Base-by-base conservation (phyloP, 768 basidiomycete species). In the Pleurotus tuber-regium region DNA sequence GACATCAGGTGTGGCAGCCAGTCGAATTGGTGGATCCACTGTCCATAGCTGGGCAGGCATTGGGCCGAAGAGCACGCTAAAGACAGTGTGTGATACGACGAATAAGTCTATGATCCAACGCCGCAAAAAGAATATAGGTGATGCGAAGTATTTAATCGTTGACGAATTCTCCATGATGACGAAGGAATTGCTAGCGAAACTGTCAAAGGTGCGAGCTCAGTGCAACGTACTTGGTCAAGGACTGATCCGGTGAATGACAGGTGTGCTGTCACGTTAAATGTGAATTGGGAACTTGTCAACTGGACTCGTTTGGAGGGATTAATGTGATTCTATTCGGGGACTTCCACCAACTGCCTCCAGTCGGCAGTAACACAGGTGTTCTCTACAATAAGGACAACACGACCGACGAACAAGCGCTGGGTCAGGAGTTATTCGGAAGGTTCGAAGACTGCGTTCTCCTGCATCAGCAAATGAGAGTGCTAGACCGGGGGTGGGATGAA, bases 81-180 rank as follows among this genome's bases (percentile, higher is more conserved):
- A 1, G 18, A 12, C n/a, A n/a, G n/a, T 11, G 12, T 41, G n/a
- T n/a, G n/a, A n/a, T n/a, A n/a, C 16, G 1, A 14, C 2, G n/a
- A 41, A 6, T 24, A 14, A 4, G 5, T 11, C 23, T 5, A 2
- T 1, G 23, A 41, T 16, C n/a, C 40, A 1, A n/a, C n/a, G 7
- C 23, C 2, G 40, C 3, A 5, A 41, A 41, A 24, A 4, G 40
- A 4, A 18, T 4, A 41, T 41, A 4, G 4, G n/a, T 1, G 6
- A 52, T 19, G 33, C 24, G 7, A 3, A 28, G 9, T 66, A 70
- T 50, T 59, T 71, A 25, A 59, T 71, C 24, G 60, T 72, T n/a
- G 66, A 72, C 48, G 68, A 72, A 41, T 43, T 54, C 8, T 73
- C 71, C 0, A 73, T 73, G 71, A 28, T 70, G 0, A 52, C 59